Base-by-base conservation (phyloP, 148 eudicot species). In the Polygonum aviculare region DNA sequence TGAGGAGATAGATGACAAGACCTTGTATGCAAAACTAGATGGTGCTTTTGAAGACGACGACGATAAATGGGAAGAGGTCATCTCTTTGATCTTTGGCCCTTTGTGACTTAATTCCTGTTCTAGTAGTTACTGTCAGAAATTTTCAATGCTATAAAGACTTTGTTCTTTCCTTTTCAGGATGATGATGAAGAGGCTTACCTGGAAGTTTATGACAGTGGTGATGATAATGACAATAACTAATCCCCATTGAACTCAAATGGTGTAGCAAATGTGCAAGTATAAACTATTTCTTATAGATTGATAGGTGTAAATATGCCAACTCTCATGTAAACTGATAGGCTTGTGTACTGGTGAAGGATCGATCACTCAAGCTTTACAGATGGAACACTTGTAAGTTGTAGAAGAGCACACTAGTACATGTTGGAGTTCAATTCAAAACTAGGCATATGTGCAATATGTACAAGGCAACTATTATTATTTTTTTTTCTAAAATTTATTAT, bases 101-200 rank as follows among this genome's bases (percentile, higher is more conserved):
- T 12, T 15, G 44, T 2, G 14, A 26, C 12, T 10, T 22, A 8
- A 35, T 36, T 2, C 18, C 47, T 40, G 47, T 44, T 44, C 6
- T 10, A 44, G 1, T 6, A 7, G 47, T 44, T 44, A 62, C 16
- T n/a, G 36, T 5, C 39, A 1, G 1, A 12, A 26, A 26, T 31
- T 12, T 65, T 65, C 71, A 52, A 16, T 16, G 21, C 4, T 6
- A 10, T 60, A 22, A 60, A 60, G 11, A 10, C 69, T 22, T 26
- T 59, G 36, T 26, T 22, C 26, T 31, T 31, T 26, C 2, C 12
- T 67, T 1, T 36, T 21, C 31, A 19, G 33, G 35, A 72, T 31
- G 54, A 71, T 18, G 49, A 5, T 48, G 75, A 72, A 72, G 75
- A 72, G 26, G 75, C 75, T 19, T 72, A 72, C 54, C 10, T 72